Evolutionary conservation across 192 early-diverging fungal genomes (phyloP).

Genomic region (Coemansia guatemalensis): DNA sequence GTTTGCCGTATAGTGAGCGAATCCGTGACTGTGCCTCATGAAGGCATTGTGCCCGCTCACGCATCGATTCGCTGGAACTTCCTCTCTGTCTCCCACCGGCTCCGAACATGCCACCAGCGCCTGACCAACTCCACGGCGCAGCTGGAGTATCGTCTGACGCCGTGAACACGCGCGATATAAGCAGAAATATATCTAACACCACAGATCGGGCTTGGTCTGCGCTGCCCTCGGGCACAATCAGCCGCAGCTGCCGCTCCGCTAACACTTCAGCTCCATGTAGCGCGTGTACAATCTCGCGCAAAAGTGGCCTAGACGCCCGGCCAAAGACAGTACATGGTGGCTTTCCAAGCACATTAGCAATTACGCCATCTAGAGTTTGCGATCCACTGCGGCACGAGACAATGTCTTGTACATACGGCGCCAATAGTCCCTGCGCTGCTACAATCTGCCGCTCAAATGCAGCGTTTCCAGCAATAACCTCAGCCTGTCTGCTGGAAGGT

Average conservation of each 20-base stretch:
- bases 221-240: slow-evolving; percentile 30
- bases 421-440: slow-evolving; percentile 16
- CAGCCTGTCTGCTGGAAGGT: neutral
- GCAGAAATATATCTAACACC: slow-evolving; percentile 26
- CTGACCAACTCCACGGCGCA: neutral
- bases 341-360: slow-evolving; percentile 2
- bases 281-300: slow-evolving; percentile 13
- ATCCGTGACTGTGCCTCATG: slow-evolving; percentile 30
- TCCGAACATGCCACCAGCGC: neutral
- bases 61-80: slow-evolving; percentile 20
- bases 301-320: slow-evolving; percentile 1
- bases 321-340: slow-evolving; percentile 33
- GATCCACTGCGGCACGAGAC: slow-evolving; percentile 25
- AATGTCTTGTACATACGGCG: slow-evolving; percentile 19
- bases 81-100: neutral
- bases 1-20: slow-evolving; percentile 10
- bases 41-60: slow-evolving; percentile 20
- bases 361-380: slow-evolving; percentile 14
- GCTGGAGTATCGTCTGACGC: slow-evolving; percentile 10
- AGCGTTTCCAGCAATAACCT: slow-evolving; percentile 1
- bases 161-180: slow-evolving; percentile 22
- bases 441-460: slow-evolving; percentile 28
- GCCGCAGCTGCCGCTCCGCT: slow-evolving; percentile 36
- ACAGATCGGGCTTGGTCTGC: slow-evolving; percentile 31
- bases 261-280: slow-evolving; percentile 31